A percentile compares a stretch with the other conserved stretches of the same genome.
These are phyloP conservation scores for Globisporangium carolinianum DNA, from an alignment of 352 stramenopile species.

Conservation along the genomic window DNA sequence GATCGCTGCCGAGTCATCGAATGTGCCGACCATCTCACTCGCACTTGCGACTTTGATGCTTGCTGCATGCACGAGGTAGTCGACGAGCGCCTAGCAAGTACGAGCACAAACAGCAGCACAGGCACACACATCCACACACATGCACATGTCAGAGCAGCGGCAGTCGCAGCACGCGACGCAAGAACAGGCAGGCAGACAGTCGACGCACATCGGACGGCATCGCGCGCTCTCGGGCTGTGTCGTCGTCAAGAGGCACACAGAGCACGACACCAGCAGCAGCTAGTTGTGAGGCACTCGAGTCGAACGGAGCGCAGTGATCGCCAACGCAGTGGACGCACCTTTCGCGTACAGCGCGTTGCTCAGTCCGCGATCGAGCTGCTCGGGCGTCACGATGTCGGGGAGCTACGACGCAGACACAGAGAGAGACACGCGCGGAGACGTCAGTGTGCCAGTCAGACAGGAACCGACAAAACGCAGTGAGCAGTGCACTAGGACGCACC, in stretches of 20 bases:
- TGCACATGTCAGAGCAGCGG: too few species aligned
- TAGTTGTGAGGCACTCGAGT: not conserved
- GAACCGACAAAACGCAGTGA: not conserved
- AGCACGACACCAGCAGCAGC: not conserved
- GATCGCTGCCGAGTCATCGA: conserved; percentile 71
- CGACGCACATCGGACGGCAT: conserved; percentile 48
- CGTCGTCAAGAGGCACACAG: not conserved
- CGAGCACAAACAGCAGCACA: not conserved
- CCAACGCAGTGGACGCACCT: conserved; percentile 18
- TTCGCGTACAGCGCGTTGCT: conserved; percentile 36
- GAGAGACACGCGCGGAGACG: not conserved
- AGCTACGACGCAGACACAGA: not conserved
- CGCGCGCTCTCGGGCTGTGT: conserved; percentile 27
- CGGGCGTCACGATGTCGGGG: not conserved
- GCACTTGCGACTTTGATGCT: conserved; percentile 57
- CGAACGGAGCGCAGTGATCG: not conserved
- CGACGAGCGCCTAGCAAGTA: conserved; percentile 46
- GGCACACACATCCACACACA: not conserved
- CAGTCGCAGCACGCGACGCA: too few species aligned
- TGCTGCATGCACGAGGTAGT: conserved; percentile 60
- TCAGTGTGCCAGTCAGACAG: too few species aligned
- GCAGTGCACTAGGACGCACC: not conserved
- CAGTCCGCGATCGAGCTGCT: conserved; percentile 30
- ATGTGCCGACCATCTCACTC: conserved; percentile 66
- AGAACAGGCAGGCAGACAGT: not conserved